Percentiles rank a stretch among this genome's conserved stretches.
phyloP scores from a whole-genome alignment of 2,329 filamentous ascomycete species.

The Thelonectria rubi region DNA sequence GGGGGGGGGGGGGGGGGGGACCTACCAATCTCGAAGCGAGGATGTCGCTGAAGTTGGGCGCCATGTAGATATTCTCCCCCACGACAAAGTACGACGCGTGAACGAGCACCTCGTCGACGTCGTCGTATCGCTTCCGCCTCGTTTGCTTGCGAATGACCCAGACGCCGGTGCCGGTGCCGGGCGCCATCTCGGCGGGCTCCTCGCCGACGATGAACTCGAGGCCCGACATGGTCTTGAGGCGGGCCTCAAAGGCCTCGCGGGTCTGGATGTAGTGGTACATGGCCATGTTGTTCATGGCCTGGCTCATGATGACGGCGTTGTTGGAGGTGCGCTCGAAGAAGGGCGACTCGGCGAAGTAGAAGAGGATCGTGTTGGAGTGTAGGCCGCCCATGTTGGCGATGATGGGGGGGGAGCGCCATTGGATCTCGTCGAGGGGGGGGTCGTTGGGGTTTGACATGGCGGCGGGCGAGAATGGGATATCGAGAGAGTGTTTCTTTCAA shows the following conservation, averaged over 20 bases:
- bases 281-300: slow-evolving; percentile 68
- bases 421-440: slow-evolving; percentile 71
- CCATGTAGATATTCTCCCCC: slow-evolving; percentile 73
- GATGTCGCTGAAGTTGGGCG: slow-evolving; percentile 68
- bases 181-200: slow-evolving; percentile 69
- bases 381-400: slow-evolving; percentile 64
- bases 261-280: slow-evolving; percentile 68
- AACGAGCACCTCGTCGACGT: slow-evolving; percentile 67
- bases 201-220: slow-evolving; percentile 74
- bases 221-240: slow-evolving; percentile 70
- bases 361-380: slow-evolving; percentile 71
- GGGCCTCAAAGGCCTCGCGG: slow-evolving; percentile 70
- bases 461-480: slow-evolving; percentile 3
- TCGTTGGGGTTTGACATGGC: slow-evolving; percentile 58
- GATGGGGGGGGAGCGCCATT: slow-evolving; percentile 66
- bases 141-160: slow-evolving; percentile 77
- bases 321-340: slow-evolving; percentile 75
- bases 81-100: slow-evolving; percentile 71
- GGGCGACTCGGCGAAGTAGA: slow-evolving; percentile 73
- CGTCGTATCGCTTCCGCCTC: slow-evolving; percentile 63
- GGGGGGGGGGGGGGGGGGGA: too few relatives aligned
- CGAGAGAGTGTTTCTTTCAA: slow-evolving; percentile 1
- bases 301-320: slow-evolving; percentile 69
- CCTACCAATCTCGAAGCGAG: slow-evolving; percentile 66
- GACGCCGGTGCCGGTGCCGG: slow-evolving; percentile 72